These are phyloP conservation scores for Xylariaceae sp. DNA, from an alignment of 2,329 filamentous ascomycete species.

Conservation along the genomic window DNA sequence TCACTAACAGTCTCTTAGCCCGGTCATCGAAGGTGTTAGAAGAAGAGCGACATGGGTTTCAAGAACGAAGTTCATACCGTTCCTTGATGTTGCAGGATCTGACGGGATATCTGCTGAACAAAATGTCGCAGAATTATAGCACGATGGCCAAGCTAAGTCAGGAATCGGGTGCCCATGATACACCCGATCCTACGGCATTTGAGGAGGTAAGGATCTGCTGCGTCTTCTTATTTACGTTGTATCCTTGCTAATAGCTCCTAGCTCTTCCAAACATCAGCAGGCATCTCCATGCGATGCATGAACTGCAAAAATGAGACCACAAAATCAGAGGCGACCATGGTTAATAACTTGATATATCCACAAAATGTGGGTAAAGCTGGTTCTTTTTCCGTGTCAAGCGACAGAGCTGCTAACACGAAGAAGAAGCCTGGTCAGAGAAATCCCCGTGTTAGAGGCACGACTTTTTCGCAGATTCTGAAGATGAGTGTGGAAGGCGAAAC, in stretches of 20 bases:
- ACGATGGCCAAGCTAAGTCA: constrained; percentile 56
- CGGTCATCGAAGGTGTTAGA: constrained; percentile 76
- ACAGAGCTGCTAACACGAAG: constrained; percentile 22
- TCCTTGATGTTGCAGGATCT: constrained; percentile 81
- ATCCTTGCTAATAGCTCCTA: constrained; percentile 23
- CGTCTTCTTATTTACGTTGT: too few species aligned
- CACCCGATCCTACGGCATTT: constrained; percentile 39
- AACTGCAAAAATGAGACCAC: constrained; percentile 84
- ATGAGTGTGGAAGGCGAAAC: constrained; percentile 85
- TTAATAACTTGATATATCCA: constrained; percentile 83
- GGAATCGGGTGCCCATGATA: constrained; percentile 30
- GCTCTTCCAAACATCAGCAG: constrained; percentile 64
- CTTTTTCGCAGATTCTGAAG: constrained; percentile 89
- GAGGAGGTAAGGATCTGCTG: constrained; percentile 52
- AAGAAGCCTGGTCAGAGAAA: constrained; percentile 47
- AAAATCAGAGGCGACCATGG: constrained; percentile 69
- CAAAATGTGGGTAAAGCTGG: constrained; percentile 36
- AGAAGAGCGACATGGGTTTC: constrained; percentile 59
- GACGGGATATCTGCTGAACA: constrained; percentile 78
- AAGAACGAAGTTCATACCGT: constrained; percentile 48
- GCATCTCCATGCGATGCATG: constrained; percentile 73
- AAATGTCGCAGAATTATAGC: constrained; percentile 71
- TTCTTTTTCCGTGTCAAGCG: constrained; percentile 14
- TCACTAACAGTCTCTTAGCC: constrained; percentile 40
- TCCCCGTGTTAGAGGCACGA: constrained; percentile 50